These are phyloP conservation scores for Histomonas meleagridis DNA, from an alignment of 208 protist species.

Conservation along the genomic window DNA sequence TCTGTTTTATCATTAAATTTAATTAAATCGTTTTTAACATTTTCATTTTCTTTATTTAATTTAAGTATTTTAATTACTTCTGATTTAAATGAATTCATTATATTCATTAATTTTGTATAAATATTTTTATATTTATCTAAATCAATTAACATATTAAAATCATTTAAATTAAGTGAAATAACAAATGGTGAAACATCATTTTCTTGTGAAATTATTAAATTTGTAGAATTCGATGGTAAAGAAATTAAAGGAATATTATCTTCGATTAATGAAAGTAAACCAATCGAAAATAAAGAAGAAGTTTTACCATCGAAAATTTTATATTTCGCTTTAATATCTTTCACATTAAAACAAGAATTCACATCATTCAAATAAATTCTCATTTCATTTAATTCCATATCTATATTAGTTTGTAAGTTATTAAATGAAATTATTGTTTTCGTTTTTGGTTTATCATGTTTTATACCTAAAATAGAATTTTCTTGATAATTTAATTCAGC, in stretches of 20 bases:
- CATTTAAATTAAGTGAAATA: not conserved
- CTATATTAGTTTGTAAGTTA: not conserved
- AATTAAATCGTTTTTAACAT: not conserved
- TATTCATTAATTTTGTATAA: not conserved
- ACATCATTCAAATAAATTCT: not conserved
- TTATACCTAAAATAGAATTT: not conserved
- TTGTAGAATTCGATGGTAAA: not conserved
- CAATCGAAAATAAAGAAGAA: not conserved
- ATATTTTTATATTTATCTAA: not conserved
- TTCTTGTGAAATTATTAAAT: not conserved
- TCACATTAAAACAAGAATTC: not conserved
- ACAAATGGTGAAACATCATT: not conserved
- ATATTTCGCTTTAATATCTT: not conserved
- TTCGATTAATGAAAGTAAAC: not conserved
- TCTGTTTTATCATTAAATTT: not conserved
- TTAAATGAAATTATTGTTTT: not conserved
- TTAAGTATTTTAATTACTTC: not conserved
- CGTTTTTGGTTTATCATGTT: not conserved
- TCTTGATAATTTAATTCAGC: not conserved
- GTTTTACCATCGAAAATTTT: not conserved
- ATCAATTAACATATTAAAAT: not conserved
- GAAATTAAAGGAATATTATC: not conserved
- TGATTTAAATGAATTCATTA: not conserved
- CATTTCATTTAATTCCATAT: not conserved
- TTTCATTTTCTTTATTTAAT: not conserved